Evolutionary conservation across 2,329 filamentous ascomycete genomes (phyloP).

Genomic region (Xylaria digitata): DNA sequence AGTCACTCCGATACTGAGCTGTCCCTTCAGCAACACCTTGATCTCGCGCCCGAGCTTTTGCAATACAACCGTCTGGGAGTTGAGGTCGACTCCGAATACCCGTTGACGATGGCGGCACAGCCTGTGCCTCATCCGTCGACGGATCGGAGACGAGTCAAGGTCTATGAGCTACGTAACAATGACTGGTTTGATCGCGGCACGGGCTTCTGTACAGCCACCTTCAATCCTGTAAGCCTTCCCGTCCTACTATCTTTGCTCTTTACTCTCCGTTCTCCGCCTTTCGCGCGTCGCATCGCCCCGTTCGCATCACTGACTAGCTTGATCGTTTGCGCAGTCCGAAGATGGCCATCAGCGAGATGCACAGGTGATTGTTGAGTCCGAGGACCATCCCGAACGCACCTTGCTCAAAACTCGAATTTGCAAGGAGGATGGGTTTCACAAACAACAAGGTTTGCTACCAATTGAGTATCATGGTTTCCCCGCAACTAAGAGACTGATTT

Average conservation of each 20-base stretch:
- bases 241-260: conserved; percentile 14
- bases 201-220: conserved; percentile 88
- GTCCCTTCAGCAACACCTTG: conserved; percentile 70
- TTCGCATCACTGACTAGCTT: conserved; percentile 32
- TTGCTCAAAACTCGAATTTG: conserved; percentile 90
- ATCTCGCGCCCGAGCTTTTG: conserved; percentile 65
- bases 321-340: conserved; percentile 57
- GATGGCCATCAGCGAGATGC: conserved; percentile 79
- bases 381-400: conserved; percentile 86
- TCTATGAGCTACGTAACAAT: conserved; percentile 97
- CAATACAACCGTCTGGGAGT: conserved; percentile 61
- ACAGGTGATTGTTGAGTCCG: conserved; percentile 89
- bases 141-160: conserved; percentile 88
- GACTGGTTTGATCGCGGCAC: conserved; percentile 99
- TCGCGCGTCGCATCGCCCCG: conserved; percentile 20
- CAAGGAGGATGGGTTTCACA: conserved; percentile 96
- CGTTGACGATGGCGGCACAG: conserved; percentile 77
- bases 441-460: conserved; percentile 83
- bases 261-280: background rate
- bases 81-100: conserved; percentile 66
- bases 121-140: conserved; percentile 74
- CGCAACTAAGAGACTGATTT: conserved; percentile 27
- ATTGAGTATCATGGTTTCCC: conserved; percentile 15
- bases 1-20: conserved; percentile 66
- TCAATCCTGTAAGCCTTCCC: conserved; percentile 71